Base-by-base conservation (phyloP, 495 filamentous ascomycete species). In the Schizothecium vesticola region DNA sequence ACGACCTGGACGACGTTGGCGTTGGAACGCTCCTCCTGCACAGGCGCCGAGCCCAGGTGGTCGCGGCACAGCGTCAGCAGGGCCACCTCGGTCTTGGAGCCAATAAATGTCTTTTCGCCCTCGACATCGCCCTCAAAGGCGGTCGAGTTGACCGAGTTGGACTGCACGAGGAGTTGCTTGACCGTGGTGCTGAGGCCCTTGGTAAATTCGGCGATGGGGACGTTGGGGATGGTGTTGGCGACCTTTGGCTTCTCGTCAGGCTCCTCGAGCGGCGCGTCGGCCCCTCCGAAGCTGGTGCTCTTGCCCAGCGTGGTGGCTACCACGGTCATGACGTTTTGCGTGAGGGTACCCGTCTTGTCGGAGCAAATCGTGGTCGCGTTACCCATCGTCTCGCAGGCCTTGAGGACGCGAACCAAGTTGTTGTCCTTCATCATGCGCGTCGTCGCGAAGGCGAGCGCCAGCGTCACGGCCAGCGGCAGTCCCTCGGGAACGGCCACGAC, bases 401-500 rank as follows among this genome's bases (percentile, higher is more conserved):
- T 89, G 22, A 98, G 82, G 43, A 93, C 85, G 56, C 94, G 92
- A 33, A 98, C 94, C 59, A 98, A 78, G 70, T 97, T 97, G 79
- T 97, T 96, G 71, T 97, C 94, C 74, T 91, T 94, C 63, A 97
- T 83, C 94, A 98, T 98, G 21, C 93, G 85, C 23, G 90, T 97
- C 1, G 94, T 98, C 12, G 94, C 94, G 77, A 97, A 97, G 31
- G 94, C 94, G n/a, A 98, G 85, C 25, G 94, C 94, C 26, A 98
- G 84, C 2, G 94, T 98, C 16, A 98, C 94, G 43, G 94, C 94
- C 55, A 98, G 82, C 9, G 94, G 94, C 65, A 98, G 79, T 21
- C 94, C 94, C 79, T 98, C 94, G 1, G 94, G 94, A 6, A 98
- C 94, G n/a, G 94, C 94, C 11, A 98, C 94, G n/a, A 97, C 94